Percentiles rank a stretch among this genome's conserved stretches.
phyloP scores from a whole-genome alignment of 2,329 filamentous ascomycete genomes.

The Fusarium xylarioides region DNA sequence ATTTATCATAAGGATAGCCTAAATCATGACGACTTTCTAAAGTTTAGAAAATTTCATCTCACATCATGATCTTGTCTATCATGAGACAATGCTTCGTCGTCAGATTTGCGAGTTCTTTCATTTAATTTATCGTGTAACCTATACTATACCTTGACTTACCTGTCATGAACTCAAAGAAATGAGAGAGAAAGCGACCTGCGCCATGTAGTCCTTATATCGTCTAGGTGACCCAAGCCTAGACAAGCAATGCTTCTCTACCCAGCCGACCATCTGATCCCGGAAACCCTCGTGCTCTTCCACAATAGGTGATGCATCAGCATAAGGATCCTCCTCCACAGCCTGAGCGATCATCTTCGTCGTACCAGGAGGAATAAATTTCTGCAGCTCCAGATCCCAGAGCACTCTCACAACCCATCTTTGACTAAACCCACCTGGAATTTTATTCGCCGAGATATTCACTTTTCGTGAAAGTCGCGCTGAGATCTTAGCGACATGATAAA shows the following conservation, averaged over 20 bases:
- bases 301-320: background rate
- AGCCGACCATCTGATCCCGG: background rate
- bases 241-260: background rate
- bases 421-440: background rate
- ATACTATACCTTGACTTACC: background rate
- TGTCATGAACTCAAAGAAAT: background rate
- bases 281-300: background rate
- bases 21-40: no score
- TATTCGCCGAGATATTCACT: background rate
- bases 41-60: no score
- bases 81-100: no score
- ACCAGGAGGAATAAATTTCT: background rate
- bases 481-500: background rate
- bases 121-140: background rate
- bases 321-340: background rate
- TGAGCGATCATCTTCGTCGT: background rate
- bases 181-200: background rate
- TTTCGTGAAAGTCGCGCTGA: background rate
- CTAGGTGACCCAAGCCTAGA: background rate
- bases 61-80: no score
- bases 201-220: background rate
- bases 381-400: conserved; percentile 2
- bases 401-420: conserved; percentile 9
- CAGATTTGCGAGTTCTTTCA: no score
- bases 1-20: background rate